These are phyloP conservation scores for Aurifilum marmelostoma DNA, from an alignment of 2,329 filamentous ascomycete genomes.

Conservation along the genomic window DNA sequence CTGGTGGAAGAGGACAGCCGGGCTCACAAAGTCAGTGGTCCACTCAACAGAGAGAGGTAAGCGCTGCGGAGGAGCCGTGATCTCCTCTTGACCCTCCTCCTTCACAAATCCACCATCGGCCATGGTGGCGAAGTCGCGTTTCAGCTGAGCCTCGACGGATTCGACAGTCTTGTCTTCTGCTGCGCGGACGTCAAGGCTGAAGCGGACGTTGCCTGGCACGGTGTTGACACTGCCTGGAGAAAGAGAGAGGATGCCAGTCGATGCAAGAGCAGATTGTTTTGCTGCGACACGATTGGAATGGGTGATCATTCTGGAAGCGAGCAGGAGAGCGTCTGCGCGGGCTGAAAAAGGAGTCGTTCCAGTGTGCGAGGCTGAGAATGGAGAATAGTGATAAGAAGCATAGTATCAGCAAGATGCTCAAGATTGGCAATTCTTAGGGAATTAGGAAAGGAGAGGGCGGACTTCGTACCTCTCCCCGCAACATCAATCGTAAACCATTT, in stretches of 20 bases:
- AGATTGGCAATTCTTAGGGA: not conserved
- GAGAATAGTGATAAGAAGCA: not conserved
- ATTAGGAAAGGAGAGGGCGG: too few relatives aligned
- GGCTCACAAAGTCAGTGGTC: constrained; percentile 63
- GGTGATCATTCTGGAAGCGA: constrained; percentile 69
- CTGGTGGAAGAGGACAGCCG: constrained; percentile 66
- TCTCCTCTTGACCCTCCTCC: constrained; percentile 35
- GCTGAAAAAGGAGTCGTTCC: constrained; percentile 65
- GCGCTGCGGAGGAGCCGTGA: constrained; percentile 36
- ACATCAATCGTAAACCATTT: constrained; percentile 73
- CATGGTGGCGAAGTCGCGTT: constrained; percentile 61
- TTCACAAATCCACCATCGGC: constrained; percentile 59
- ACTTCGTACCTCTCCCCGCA: constrained; percentile 53
- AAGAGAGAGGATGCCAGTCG: constrained; percentile 68
- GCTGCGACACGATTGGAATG: constrained; percentile 66
- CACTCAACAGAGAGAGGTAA: constrained; percentile 56
- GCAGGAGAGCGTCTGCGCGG: constrained; percentile 69
- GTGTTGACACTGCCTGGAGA: constrained; percentile 74
- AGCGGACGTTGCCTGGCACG: constrained; percentile 68
- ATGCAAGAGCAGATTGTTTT: constrained; percentile 63
- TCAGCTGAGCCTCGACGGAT: constrained; percentile 59
- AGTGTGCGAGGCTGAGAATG: constrained; percentile 64
- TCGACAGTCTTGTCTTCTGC: constrained; percentile 59
- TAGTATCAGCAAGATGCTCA: too few relatives aligned
- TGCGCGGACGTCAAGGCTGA: constrained; percentile 70